These are phyloP conservation scores for Marchantia paleacea DNA, from an alignment of 225 moss, liverwort and hornwort genomes.

Conservation along the genomic window DNA sequence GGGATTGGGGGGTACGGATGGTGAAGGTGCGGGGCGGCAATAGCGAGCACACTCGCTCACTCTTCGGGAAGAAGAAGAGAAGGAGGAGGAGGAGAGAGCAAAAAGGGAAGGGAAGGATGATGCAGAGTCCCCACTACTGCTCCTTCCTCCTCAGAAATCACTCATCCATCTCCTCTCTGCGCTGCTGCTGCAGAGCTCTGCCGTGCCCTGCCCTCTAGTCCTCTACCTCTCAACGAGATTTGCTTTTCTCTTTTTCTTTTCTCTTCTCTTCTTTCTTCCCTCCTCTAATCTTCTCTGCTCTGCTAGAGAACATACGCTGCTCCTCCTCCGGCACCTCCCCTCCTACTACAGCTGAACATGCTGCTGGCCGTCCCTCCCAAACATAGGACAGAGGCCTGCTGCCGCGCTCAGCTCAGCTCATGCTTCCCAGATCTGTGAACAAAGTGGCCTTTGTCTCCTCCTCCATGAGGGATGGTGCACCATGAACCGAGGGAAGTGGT, in stretches of 20 bases:
- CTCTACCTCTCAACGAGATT: background rate
- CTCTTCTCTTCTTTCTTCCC: background rate
- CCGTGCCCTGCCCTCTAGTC: background rate
- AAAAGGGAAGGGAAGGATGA: background rate
- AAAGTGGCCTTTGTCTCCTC: background rate
- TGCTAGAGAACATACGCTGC: no score
- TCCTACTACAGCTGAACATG: background rate
- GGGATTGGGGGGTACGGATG: background rate
- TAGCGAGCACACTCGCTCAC: background rate
- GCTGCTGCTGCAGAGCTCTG: background rate
- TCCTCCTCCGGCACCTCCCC: no score
- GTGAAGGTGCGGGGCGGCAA: background rate
- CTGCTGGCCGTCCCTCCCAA: slow-evolving; percentile 9
- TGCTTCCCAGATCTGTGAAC: slow-evolving; percentile 11
- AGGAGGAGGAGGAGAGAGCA: background rate
- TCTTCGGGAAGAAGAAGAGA: background rate
- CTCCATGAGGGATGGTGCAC: background rate
- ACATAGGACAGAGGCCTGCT: background rate
- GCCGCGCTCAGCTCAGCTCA: background rate
- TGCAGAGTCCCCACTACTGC: background rate
- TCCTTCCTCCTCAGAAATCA: slow-evolving; percentile 7
- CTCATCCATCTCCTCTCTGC: background rate
- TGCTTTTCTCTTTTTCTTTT: background rate
- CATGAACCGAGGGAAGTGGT: background rate
- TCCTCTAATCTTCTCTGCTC: background rate